These are phyloP conservation scores for Amanita phalloides DNA, from an alignment of 768 basidiomycete species.

Conservation along the genomic window DNA sequence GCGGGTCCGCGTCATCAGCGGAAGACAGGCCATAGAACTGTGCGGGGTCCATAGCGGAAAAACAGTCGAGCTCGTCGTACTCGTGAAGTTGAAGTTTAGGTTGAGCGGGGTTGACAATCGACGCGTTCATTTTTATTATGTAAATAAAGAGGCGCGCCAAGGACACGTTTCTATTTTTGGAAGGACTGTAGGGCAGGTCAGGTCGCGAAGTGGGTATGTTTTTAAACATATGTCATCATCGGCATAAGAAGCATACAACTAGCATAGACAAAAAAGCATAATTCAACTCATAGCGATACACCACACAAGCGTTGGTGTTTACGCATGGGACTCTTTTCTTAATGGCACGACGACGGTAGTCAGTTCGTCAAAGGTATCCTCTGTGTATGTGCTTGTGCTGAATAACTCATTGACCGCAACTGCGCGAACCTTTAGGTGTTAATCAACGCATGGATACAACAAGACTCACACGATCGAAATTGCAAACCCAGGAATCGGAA, in stretches of 20 bases:
- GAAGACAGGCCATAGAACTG: neutral
- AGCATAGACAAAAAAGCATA: neutral
- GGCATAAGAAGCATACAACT: neutral
- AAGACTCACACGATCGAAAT: neutral
- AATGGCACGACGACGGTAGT: neutral
- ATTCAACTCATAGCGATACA: neutral
- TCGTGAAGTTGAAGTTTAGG: neutral
- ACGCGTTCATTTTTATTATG: neutral
- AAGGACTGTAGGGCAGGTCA: neutral
- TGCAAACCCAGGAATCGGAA: neutral
- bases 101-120: neutral
- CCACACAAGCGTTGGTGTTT: neutral
- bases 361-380: neutral
- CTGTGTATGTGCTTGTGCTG: neutral
- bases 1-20: neutral
- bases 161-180: neutral
- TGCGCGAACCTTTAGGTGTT: neutral
- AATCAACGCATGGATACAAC: neutral
- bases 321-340: neutral
- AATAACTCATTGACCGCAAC: neutral
- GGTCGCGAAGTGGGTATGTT: neutral
- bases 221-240: neutral
- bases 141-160: neutral
- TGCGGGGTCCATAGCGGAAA: neutral
- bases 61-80: conserved; percentile 4